Evolutionary conservation across 768 basidiomycete species (phyloP).

Genomic region (Kwoniella botswanensis): DNA sequence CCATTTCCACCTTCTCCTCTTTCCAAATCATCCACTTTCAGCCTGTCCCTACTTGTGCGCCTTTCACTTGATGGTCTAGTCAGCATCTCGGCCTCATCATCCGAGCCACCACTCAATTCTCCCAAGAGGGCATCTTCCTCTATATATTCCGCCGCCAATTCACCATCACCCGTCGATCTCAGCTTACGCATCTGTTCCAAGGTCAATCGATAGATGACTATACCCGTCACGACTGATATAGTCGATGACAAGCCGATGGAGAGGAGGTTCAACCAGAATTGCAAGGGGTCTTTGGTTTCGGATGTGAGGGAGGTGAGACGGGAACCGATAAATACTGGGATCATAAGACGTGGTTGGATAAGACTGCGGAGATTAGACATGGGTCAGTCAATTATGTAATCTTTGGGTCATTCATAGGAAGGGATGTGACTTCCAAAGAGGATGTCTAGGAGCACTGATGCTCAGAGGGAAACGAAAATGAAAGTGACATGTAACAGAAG

Average conservation of each 20-base stretch:
- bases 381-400: not conserved
- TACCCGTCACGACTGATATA: slow-evolving; percentile 47
- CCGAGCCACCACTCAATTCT: slow-evolving; percentile 28
- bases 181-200: slow-evolving; percentile 54
- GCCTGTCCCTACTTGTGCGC: not conserved
- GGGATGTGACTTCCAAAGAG: not conserved
- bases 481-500: too few relatives aligned
- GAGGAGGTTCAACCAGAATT: slow-evolving; percentile 54
- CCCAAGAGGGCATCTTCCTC: slow-evolving; percentile 49
- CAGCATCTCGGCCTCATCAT: slow-evolving; percentile 4
- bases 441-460: too few relatives aligned
- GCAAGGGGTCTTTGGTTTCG: slow-evolving; percentile 44
- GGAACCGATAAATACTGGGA: slow-evolving; percentile 57
- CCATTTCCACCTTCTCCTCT: not conserved
- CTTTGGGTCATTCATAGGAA: not conserved
- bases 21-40: not conserved
- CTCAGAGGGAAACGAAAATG: too few relatives aligned
- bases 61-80: not conserved
- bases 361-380: slow-evolving; percentile 23
- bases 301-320: slow-evolving; percentile 52
- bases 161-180: slow-evolving; percentile 33
- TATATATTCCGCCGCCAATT: slow-evolving; percentile 51
- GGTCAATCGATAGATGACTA: slow-evolving; percentile 54
- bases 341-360: slow-evolving; percentile 51
- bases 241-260: slow-evolving; percentile 44